Conservation (phyloP, 2,329 filamentous ascomycete genomes). For the Botryotinia narcissicola region DNA sequence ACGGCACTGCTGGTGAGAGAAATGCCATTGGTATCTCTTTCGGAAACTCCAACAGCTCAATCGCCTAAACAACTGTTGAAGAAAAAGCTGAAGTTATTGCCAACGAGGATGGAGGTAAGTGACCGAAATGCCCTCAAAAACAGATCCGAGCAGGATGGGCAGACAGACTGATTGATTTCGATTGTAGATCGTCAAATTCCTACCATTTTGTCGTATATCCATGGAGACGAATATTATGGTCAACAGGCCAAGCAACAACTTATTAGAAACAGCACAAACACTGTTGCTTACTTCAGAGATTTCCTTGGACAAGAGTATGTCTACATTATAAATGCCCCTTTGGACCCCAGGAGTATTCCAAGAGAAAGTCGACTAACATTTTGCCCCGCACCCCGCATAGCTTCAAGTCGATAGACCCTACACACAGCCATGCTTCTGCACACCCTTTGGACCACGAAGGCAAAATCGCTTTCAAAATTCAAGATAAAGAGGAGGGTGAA, state of each 20-base stretch:
- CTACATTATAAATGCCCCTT: background rate
- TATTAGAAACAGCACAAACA: conserved; percentile 88
- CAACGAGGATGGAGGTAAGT: conserved; percentile 92
- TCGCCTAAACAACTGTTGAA: conserved; percentile 88
- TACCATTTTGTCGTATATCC: conserved; percentile 88
- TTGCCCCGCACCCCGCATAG: conserved; percentile 41
- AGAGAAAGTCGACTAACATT: conserved; percentile 22
- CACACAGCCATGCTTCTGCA: conserved; percentile 87
- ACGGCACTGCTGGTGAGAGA: conserved; percentile 45
- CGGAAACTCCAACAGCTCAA: conserved; percentile 97
- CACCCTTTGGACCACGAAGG: conserved; percentile 76
- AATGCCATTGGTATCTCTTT: conserved; percentile 92
- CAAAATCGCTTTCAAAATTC: conserved; percentile 76
- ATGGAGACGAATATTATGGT: conserved; percentile 95
- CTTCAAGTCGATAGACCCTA: conserved; percentile 95
- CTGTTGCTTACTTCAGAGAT: conserved; percentile 92
- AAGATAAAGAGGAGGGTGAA: conserved; percentile 67
- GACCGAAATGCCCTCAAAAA: background rate
- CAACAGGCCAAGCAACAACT: conserved; percentile 93
- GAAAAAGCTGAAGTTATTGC: conserved; percentile 97
- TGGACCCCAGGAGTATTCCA: background rate
- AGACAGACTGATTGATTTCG: conserved; percentile 25
- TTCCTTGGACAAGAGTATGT: conserved; percentile 88
- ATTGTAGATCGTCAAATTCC: conserved; percentile 88
- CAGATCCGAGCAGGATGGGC: background rate